Base-by-base conservation (phyloP, 495 filamentous ascomycete species). In the Cercophora sp. region DNA sequence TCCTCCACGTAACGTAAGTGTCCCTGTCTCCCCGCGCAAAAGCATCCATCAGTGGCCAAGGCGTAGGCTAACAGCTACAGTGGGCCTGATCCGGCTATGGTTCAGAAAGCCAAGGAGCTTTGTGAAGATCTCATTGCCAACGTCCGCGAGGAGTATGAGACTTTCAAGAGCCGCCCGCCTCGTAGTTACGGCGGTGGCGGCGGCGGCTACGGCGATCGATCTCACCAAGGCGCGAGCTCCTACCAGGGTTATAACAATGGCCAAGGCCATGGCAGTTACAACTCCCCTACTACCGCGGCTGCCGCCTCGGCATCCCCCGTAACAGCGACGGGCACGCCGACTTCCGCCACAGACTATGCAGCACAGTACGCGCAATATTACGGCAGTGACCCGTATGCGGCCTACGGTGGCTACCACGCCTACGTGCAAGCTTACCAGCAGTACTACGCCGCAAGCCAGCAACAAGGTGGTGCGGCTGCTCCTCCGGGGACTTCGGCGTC, bases 1-100 rank as follows among this genome's bases (percentile, higher is more conserved):
- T 87, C 63, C 75, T 98, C 35, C 91, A 97, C 65, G 90, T 97
- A 45, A 87, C 92, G 91, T 96, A 76, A 67, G 85, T 78, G 6
- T 23, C 4, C 15, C n/a, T 23, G 31, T 15, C n/a, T n/a, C n/a
- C n/a, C n/a, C n/a, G n/a, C n/a, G n/a, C n/a, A n/a, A n/a, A n/a
- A n/a, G n/a, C n/a, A n/a, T 24, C 11, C 29, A 39, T 23, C 26
- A 58, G 5, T 19, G 35, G 36, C 20, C 6, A 8, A 15, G 25
- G 35, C 10, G 31, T 42, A 8, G 36, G 42, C 73, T 72, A 71
- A 80, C 46, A n/a, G 15, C 10, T 22, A 16, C 57, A 96, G 91
- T 56, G 93, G 91, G 0, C 92, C 92, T 5, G 88, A 96, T 66
- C 81, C 88, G 5, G 78, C 80, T 34, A 86, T 92, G 68, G 92